phyloP scores from a whole-genome alignment of 192 early-diverging fungal species.

The Coemansia sp. region DNA sequence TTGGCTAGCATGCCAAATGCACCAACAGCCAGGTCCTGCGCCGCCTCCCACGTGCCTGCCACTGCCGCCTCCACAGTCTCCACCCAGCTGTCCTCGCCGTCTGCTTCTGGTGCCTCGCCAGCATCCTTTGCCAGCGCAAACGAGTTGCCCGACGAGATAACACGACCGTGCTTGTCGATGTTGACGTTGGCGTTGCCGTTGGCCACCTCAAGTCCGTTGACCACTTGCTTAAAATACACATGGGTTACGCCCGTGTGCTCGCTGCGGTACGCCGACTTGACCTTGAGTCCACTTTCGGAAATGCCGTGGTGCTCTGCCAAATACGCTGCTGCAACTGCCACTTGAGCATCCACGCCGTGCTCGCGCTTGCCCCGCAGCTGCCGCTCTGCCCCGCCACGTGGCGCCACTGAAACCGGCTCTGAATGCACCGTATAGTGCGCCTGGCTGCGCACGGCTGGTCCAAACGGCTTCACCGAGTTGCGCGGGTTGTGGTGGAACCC shows the following conservation, averaged over 20 bases:
- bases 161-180: conserved; percentile 29
- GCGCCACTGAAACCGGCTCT: conserved; percentile 23
- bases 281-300: conserved; percentile 25
- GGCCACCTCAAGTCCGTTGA: conserved; percentile 56
- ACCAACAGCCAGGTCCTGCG: conserved; percentile 26
- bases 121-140: conserved; percentile 12
- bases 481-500: conserved; percentile 45
- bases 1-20: conserved; percentile 24
- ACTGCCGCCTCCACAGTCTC: conserved; percentile 23
- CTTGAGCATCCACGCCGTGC: conserved; percentile 20
- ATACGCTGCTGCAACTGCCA: conserved; percentile 40
- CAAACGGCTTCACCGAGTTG: conserved; percentile 41
- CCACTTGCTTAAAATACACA: conserved; percentile 62
- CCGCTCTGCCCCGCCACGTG: conserved; percentile 21
- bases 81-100: conserved; percentile 15
- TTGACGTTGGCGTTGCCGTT: conserved; percentile 69
- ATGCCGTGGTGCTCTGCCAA: conserved; percentile 28
- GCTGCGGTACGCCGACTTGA: conserved; percentile 47
- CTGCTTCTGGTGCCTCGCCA: background rate
- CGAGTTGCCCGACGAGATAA: conserved; percentile 55
- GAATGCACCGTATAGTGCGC: conserved; percentile 42
- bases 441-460: conserved; percentile 20
- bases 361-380: conserved; percentile 23
- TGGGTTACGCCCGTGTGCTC: conserved; percentile 60
- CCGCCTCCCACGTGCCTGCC: conserved; percentile 40